phyloP scores from a whole-genome alignment of 139 green algal genomes.

The Zygnema circumcarinatum region DNA sequence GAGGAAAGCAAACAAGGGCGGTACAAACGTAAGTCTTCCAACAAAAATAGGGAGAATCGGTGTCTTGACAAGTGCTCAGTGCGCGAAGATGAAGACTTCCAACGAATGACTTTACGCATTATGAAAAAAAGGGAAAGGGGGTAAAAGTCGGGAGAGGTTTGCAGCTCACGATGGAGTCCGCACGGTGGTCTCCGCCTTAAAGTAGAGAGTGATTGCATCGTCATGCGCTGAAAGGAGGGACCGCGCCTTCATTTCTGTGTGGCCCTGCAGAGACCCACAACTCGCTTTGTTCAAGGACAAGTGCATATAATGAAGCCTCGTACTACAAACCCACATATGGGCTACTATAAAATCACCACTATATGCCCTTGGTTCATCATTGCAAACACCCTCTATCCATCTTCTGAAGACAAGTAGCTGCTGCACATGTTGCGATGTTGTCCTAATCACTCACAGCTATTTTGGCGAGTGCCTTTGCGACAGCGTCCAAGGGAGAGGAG shows the following conservation, averaged over 20 bases:
- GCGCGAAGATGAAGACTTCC: too few relatives aligned
- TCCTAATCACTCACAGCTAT: slow-evolving; percentile 78
- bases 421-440: too few relatives aligned
- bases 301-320: too few relatives aligned
- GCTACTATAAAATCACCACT: too few relatives aligned
- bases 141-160: neutral
- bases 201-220: slow-evolving; percentile 80
- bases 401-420: too few relatives aligned
- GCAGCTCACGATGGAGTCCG: slow-evolving; percentile 43
- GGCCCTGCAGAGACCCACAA: slow-evolving; percentile 62
- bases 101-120: too few relatives aligned
- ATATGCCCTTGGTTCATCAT: too few relatives aligned
- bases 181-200: slow-evolving; percentile 39
- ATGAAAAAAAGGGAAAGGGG: neutral
- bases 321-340: too few relatives aligned
- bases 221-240: slow-evolving; percentile 88
- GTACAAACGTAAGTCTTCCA: neutral
- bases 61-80: too few relatives aligned
- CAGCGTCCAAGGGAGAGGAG: slow-evolving; percentile 67
- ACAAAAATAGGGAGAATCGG: too few relatives aligned
- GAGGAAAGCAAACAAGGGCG: neutral
- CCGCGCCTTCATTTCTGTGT: slow-evolving; percentile 75
- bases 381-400: too few relatives aligned
- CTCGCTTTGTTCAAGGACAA: neutral
- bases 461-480: slow-evolving; percentile 87